Evolutionary conservation across 148 eudicot species (phyloP), one percentile per base, ranked within the genome.

Genomic region (Diospyros kaki): DNA sequence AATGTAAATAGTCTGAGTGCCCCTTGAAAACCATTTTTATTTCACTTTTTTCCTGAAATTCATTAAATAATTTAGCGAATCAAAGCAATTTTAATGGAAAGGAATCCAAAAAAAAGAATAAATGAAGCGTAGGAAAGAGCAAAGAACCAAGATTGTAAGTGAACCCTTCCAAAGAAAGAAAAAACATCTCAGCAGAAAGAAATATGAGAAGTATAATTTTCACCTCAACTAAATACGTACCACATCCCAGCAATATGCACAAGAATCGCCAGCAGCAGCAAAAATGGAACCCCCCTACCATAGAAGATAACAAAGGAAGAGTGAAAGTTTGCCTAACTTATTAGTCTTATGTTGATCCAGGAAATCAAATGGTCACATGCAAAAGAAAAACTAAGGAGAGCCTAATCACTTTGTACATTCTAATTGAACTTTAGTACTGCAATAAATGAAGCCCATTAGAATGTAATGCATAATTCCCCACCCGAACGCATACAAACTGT

Each of bases 221-320:
- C 82, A 62, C 68, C 79, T 73, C 68, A 40, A 73, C 43, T 14
- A 55, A 61, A 77, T 76, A 79, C 86, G 71, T 92, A 94, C 98
- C 97, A 94, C 79, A 83, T 94, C 98, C 98, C 98, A 94, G 80
- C 97, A 94, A 84, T 94, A 94, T 5, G 98, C 98, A 85, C 87
- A 89, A 66, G 97, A 92, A 80, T 94, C 92, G 66, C 98, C 98
- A 81, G 97, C 87, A 77, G 97, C 98, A 9, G 87, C 87, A 81
- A 74, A 94, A 52, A 94, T 77, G 45, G 96, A 94, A 58, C 90
- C 90, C 68, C 83, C 86, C 97, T 94, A 76, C 59, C 75, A 67
- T 42, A 2, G 64, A 74, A 43, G 77, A 67, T 13, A 15, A 76
- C 44, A 43, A 15, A 3, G 51, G 51, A 68, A 56, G 18, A 44